Evolutionary conservation across 192 early-diverging fungal genomes (phyloP).

Genomic region (Coemansia sp.): DNA sequence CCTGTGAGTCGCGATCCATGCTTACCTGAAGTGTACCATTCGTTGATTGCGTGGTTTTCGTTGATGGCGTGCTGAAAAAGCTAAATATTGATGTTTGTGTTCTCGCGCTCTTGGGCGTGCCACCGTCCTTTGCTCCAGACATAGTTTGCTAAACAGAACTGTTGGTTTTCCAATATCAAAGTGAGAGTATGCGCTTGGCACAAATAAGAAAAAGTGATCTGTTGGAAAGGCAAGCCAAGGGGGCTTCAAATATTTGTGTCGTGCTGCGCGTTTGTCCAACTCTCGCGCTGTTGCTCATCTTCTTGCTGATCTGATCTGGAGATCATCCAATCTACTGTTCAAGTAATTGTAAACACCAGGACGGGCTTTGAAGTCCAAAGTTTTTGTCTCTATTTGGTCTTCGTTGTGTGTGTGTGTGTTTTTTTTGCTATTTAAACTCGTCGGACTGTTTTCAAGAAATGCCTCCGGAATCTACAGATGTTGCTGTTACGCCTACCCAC

Average conservation of each 20-base stretch:
- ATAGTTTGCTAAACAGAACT: constrained; percentile 14
- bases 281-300: neutral
- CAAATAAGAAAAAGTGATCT: neutral
- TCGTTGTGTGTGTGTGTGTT: neutral
- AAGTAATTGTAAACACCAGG: neutral
- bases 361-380: neutral
- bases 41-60: constrained; percentile 2
- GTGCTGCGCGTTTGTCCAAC: neutral
- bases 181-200: neutral
- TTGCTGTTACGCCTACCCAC: constrained; percentile 25
- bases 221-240: neutral
- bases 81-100: constrained; percentile 45
- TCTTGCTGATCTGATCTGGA: neutral
- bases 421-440: neutral
- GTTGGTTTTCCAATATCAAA: too few relatives aligned
- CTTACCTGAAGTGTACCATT: neutral
- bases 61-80: constrained; percentile 44
- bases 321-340: neutral
- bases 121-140: constrained; percentile 18
- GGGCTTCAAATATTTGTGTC: too few relatives aligned
- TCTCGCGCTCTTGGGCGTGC: constrained; percentile 38
- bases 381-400: neutral
- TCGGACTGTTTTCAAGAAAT: constrained; percentile 7
- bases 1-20: constrained; percentile 36
- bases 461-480: constrained; percentile 24